Conservation (phyloP, 2,329 filamentous ascomycete species). For the Colletotrichum noveboracense region DNA sequence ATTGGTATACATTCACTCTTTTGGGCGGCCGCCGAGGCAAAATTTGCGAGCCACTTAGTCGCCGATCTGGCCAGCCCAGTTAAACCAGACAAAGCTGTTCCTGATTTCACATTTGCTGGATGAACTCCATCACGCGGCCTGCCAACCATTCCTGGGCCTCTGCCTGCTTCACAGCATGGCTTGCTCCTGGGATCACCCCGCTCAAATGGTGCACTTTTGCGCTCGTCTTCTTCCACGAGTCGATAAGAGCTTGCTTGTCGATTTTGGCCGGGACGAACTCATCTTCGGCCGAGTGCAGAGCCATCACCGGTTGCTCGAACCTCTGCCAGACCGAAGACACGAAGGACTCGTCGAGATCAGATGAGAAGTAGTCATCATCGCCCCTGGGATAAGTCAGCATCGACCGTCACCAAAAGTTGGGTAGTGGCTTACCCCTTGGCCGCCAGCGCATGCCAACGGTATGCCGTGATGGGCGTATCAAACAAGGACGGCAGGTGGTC, state of each 20-base stretch:
- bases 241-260: constrained; percentile 62
- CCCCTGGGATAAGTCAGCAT: constrained; percentile 47
- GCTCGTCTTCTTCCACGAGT: constrained; percentile 58
- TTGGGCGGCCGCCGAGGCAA: not conserved
- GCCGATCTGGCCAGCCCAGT: not conserved
- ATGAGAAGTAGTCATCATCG: constrained; percentile 90
- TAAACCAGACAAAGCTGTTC: not conserved
- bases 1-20: not conserved
- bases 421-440: constrained; percentile 50
- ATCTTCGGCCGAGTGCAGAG: constrained; percentile 70
- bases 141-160: constrained; percentile 56
- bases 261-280: constrained; percentile 65
- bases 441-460: constrained; percentile 55
- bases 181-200: constrained; percentile 56
- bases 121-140: constrained; percentile 51
- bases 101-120: constrained; percentile 29
- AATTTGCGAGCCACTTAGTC: not conserved
- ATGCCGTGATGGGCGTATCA: constrained; percentile 54
- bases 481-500: constrained; percentile 45
- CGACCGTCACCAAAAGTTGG: not conserved
- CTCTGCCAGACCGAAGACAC: constrained; percentile 70
- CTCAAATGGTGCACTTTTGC: constrained; percentile 54
- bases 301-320: constrained; percentile 64
- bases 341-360: constrained; percentile 66
- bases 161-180: constrained; percentile 53